A percentile compares a stretch with the other conserved stretches of the same genome.
These are phyloP conservation scores for Elaeis oleifera DNA, from an alignment of 202 grass and related monocot genomes.

Conservation along the genomic window DNA sequence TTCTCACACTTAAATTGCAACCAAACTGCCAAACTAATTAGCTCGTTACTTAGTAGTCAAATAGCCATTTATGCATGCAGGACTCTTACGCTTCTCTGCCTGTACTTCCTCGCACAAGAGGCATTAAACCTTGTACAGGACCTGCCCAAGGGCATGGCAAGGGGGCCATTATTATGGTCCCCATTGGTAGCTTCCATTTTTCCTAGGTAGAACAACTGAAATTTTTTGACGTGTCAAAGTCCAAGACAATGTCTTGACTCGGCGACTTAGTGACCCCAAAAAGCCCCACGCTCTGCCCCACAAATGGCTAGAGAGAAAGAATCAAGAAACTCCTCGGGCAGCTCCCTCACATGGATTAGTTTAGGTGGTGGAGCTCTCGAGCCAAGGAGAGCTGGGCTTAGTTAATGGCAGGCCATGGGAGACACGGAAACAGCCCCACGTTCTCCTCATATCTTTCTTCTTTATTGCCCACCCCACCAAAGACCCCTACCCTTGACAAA, in stretches of 20 bases:
- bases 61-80: no score
- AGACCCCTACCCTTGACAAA: background rate
- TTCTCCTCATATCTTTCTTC: conserved; percentile 7
- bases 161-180: no score
- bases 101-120: no score
- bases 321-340: conserved; percentile 8
- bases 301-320: conserved; percentile 4
- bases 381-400: background rate
- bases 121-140: no score
- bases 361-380: conserved; percentile 2
- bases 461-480: background rate
- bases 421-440: conserved; percentile 20
- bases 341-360: conserved; percentile 5
- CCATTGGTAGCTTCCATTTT: no score
- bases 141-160: no score
- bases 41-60: no score
- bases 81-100: no score
- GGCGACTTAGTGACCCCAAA: background rate
- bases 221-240: no score
- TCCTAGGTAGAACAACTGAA: no score
- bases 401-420: background rate
- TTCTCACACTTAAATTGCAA: no score
- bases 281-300: conserved; percentile 5
- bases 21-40: no score
- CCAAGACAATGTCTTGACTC: background rate